Percentiles rank a stretch among this genome's conserved stretches.
phyloP scores from a whole-genome alignment of 2,329 filamentous ascomycete species.

The Fusarium sp. region DNA sequence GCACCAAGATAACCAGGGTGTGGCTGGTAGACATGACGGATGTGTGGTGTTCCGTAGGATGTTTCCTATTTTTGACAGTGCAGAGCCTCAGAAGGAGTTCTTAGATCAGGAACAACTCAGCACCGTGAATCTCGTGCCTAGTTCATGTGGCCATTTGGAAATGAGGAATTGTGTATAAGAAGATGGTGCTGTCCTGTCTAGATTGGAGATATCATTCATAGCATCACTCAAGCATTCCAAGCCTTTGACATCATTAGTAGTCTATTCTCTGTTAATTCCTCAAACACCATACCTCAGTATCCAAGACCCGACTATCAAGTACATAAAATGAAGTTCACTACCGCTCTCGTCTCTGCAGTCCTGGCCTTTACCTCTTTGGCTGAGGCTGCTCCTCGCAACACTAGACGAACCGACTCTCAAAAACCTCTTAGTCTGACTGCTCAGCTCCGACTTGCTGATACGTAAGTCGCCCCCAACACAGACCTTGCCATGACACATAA shows the following conservation, averaged over 20 bases:
- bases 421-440: conserved; percentile 53
- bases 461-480: conserved; percentile 44
- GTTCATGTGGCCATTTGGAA: conserved; percentile 9
- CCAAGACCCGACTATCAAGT: conserved; percentile 25
- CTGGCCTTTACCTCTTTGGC: conserved; percentile 56
- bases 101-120: conserved; percentile 20
- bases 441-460: conserved; percentile 58
- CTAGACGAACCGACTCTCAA: conserved; percentile 17
- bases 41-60: conserved; percentile 26
- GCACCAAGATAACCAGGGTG: conserved; percentile 24
- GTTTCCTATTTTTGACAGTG: conserved; percentile 29
- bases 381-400: conserved; percentile 45
- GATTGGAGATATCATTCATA: conserved; percentile 40
- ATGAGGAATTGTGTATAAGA: conserved; percentile 41
- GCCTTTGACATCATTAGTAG: not conserved
- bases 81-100: conserved; percentile 20
- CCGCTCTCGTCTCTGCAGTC: conserved; percentile 54
- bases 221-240: conserved; percentile 24
- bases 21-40: conserved; percentile 34
- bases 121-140: conserved; percentile 18
- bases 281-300: not conserved
- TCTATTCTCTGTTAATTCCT: not conserved
- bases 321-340: conserved; percentile 51
- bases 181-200: conserved; percentile 27
- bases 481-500: not conserved